Percentiles rank a stretch among this genome's conserved stretches.
Conservation (phyloP, 192 early-diverging fungal species). For the Phycomyces blakesleeanus region DNA sequence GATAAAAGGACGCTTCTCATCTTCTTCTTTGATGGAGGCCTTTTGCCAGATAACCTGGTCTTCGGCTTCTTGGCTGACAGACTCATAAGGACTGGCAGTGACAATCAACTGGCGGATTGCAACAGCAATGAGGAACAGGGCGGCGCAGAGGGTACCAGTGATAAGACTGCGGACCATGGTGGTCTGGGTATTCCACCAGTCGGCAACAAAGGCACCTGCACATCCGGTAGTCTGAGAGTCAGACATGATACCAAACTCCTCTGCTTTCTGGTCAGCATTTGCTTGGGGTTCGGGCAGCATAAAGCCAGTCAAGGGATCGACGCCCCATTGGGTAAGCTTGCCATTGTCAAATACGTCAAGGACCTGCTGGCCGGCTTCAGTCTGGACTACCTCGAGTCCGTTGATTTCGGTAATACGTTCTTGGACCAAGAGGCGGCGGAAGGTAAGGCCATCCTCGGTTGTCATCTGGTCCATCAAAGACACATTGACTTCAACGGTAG, state of each 20-base stretch:
- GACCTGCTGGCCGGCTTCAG: slow-evolving; percentile 50
- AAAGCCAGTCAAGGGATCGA: slow-evolving; percentile 32
- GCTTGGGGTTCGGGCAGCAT: slow-evolving; percentile 20
- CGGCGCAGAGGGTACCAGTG: slow-evolving; percentile 17
- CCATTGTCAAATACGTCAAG: slow-evolving; percentile 51
- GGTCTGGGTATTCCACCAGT: slow-evolving; percentile 34
- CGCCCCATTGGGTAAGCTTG: slow-evolving; percentile 38
- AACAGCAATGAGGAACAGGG: slow-evolving; percentile 25
- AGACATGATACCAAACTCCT: slow-evolving; percentile 1
- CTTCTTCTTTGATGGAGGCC: no score
- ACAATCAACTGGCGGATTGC: slow-evolving; percentile 23
- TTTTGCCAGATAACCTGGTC: slow-evolving; percentile 7
- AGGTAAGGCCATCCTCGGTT: slow-evolving; percentile 35
- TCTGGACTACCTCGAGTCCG: slow-evolving; percentile 47
- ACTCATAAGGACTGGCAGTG: slow-evolving; percentile 14
- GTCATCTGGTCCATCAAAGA: slow-evolving; percentile 37
- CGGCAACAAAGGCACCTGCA: slow-evolving; percentile 9
- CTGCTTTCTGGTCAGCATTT: neutral
- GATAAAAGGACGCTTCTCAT: slow-evolving; percentile 22
- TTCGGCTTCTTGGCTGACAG: neutral
- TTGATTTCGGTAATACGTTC: slow-evolving; percentile 53
- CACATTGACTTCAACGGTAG: slow-evolving; percentile 51
- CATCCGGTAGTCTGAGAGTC: neutral
- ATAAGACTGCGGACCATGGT: slow-evolving; percentile 18
- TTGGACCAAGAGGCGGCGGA: slow-evolving; percentile 47